These are phyloP conservation scores for Fusarium albidum DNA, from an alignment of 2,329 filamentous ascomycete species.

Conservation along the genomic window DNA sequence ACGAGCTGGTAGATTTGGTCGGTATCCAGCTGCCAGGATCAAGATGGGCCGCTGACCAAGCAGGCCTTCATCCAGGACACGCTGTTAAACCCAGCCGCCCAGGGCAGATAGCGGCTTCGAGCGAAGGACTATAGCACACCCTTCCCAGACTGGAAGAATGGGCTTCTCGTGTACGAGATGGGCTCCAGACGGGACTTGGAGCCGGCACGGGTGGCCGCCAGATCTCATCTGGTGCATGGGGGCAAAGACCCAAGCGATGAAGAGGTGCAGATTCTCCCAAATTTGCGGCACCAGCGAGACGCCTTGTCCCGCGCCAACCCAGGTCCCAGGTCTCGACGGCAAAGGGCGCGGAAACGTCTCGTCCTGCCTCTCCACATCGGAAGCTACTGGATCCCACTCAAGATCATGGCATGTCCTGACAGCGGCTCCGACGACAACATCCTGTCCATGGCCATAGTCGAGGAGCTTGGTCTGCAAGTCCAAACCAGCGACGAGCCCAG, in stretches of 20 bases:
- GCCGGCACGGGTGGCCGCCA: no score
- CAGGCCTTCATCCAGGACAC: neutral
- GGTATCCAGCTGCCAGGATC: neutral
- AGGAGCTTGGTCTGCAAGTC: neutral
- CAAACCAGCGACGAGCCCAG: neutral
- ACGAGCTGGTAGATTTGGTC: neutral
- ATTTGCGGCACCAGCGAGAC: neutral
- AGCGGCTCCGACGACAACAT: conserved; percentile 15
- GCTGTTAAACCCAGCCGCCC: neutral
- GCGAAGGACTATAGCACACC: neutral
- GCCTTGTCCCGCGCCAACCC: neutral
- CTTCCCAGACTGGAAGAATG: no score
- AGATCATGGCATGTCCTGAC: conserved; percentile 5
- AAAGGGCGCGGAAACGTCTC: neutral
- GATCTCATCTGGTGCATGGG: no score
- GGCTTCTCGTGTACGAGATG: neutral
- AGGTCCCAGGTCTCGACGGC: neutral
- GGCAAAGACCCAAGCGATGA: no score
- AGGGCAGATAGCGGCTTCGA: neutral
- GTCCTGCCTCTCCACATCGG: neutral
- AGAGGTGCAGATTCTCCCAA: no score
- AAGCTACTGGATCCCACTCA: rapidly evolving
- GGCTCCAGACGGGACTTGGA: neutral
- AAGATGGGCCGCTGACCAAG: neutral
- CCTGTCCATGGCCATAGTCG: neutral